phyloP scores from a whole-genome alignment of 2,329 filamentous ascomycete species.

The Cadophora gregata region DNA sequence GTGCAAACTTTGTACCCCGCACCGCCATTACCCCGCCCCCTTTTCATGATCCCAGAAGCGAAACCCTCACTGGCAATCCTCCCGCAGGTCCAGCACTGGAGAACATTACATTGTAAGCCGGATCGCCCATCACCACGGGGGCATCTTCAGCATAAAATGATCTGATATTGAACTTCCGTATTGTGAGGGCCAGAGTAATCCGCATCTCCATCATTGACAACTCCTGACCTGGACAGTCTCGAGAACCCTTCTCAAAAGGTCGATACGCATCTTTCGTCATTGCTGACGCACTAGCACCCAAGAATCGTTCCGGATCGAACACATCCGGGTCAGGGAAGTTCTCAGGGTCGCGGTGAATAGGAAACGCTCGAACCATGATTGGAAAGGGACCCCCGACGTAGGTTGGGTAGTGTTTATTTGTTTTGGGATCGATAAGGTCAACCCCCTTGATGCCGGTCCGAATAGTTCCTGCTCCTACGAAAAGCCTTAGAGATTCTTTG shows the following conservation, averaged over 20 bases:
- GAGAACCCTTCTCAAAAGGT: conserved; percentile 59
- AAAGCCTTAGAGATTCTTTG: conserved; percentile 18
- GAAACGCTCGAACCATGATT: conserved; percentile 17
- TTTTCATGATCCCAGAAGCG: background rate
- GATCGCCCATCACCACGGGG: background rate
- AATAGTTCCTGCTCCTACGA: conserved; percentile 10
- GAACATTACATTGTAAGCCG: conserved; percentile 15
- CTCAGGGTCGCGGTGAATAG: conserved; percentile 3
- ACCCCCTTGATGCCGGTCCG: conserved; percentile 7
- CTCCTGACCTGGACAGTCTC: conserved; percentile 63
- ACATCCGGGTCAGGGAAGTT: conserved; percentile 15
- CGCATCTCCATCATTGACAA: conserved; percentile 56
- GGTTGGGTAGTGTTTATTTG: conserved; percentile 14
- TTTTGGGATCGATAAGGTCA: conserved; percentile 5
- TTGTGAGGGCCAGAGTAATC: conserved; percentile 52
- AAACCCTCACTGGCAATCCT: conserved; percentile 10
- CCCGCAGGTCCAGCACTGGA: background rate
- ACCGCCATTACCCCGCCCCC: background rate
- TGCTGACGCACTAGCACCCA: background rate
- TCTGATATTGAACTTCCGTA: conserved; percentile 56
- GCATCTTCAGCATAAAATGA: conserved; percentile 39
- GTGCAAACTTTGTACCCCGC: background rate
- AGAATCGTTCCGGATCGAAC: conserved; percentile 4
- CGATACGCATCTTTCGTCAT: conserved; percentile 52
- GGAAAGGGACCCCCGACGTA: conserved; percentile 11